phyloP scores from a whole-genome alignment of 75 land plant genomes.

The Chamaecyparis obtusa region DNA sequence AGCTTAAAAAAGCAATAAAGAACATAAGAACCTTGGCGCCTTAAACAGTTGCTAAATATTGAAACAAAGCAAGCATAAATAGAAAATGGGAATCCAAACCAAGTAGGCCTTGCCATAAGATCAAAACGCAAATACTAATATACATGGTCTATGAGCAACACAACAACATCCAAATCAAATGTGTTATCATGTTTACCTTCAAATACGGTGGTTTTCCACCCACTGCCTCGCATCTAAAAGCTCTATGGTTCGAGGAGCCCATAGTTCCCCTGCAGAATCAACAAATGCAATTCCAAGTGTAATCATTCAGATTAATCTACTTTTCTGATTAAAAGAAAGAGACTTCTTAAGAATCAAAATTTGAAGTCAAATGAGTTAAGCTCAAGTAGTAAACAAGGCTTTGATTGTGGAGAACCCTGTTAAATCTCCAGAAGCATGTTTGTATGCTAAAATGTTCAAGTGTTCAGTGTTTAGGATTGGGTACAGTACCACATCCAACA shows the following conservation, averaged over 20 bases:
- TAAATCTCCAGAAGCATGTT: too few relatives aligned
- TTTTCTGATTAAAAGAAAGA: neutral
- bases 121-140: neutral
- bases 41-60: neutral
- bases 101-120: neutral
- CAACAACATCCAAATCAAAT: neutral
- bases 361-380: too few relatives aligned
- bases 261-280: conserved; percentile 63
- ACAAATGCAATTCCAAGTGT: neutral
- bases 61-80: too few relatives aligned
- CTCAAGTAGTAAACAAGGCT: too few relatives aligned
- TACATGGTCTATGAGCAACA: neutral
- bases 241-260: conserved; percentile 71
- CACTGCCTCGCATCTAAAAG: conserved; percentile 30
- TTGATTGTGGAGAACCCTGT: too few relatives aligned
- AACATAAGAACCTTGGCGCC: neutral
- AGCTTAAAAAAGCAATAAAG: too few relatives aligned
- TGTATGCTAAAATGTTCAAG: too few relatives aligned
- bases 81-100: neutral
- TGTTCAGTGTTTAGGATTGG: too few relatives aligned
- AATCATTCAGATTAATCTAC: neutral
- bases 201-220: conserved; percentile 75
- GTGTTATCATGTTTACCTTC: conserved; percentile 29
- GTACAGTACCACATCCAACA: too few relatives aligned
- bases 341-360: neutral